These are phyloP conservation scores for Fusarium sp. DNA, from an alignment of 2,329 filamentous ascomycete genomes.

Conservation along the genomic window DNA sequence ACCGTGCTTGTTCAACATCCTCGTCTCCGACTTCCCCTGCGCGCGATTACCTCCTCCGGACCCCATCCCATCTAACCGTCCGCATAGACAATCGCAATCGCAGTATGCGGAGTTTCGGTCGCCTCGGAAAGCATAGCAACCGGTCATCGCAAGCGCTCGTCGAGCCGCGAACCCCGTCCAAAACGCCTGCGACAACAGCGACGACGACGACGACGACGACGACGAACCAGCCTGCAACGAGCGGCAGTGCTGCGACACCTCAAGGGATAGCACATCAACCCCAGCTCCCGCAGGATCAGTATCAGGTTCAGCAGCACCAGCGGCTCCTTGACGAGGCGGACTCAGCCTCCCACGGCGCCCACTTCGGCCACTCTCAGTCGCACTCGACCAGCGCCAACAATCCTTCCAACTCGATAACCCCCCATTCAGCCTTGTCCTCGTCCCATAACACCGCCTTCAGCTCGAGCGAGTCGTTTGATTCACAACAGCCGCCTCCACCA, in stretches of 20 bases:
- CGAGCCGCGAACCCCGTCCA: constrained; percentile 53
- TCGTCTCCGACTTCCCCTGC: constrained; percentile 20
- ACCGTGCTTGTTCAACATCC: constrained; percentile 6
- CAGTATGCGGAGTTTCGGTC: constrained; percentile 63
- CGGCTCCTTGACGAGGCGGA: constrained; percentile 42
- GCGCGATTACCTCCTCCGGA: constrained; percentile 15
- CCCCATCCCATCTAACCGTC: constrained; percentile 8
- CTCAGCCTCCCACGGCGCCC: constrained; percentile 44
- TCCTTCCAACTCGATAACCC: constrained; percentile 42
- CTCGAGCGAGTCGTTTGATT: constrained; percentile 59
- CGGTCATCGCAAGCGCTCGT: constrained; percentile 65
- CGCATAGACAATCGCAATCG: constrained; percentile 36
- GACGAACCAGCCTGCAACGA: constrained; percentile 28
- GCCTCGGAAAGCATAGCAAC: constrained; percentile 64
- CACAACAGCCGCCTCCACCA: constrained; percentile 34
- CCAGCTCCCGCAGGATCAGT: constrained; percentile 34
- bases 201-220: constrained; percentile 16
- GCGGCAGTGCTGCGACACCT: constrained; percentile 34
- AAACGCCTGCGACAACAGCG: constrained; percentile 22
- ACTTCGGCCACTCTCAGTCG: constrained; percentile 29
- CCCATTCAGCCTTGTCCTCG: constrained; percentile 58
- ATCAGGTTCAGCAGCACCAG: constrained; percentile 34
- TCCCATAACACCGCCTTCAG: constrained; percentile 52
- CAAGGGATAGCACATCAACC: constrained; percentile 21
- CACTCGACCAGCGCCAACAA: constrained; percentile 31